A percentile compares a stretch with the other conserved stretches of the same genome.
Conservation (phyloP, 345 rosid species). For the Eucalyptus marginata region DNA sequence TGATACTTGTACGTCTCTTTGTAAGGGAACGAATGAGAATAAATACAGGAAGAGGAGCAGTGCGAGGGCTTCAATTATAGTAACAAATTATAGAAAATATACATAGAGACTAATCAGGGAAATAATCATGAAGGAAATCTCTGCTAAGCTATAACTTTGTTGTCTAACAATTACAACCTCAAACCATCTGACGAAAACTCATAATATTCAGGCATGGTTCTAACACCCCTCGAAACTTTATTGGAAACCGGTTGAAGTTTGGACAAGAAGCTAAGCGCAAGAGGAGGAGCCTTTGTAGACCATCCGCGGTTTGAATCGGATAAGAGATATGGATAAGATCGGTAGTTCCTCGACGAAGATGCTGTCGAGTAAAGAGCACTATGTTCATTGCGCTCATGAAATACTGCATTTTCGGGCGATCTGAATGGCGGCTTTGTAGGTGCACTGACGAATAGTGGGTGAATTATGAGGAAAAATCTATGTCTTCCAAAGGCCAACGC, state of each 20-base stretch:
- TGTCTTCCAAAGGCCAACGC: neutral
- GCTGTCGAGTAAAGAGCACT: neutral
- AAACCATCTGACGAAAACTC: neutral
- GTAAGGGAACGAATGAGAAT: no score
- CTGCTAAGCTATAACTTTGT: no score
- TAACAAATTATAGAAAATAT: no score
- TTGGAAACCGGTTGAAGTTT: neutral
- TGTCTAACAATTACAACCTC: neutral
- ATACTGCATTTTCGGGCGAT: neutral
- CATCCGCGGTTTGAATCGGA: neutral
- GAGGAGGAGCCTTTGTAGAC: neutral
- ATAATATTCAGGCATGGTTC: neutral
- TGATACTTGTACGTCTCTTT: no score
- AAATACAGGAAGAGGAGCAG: no score
- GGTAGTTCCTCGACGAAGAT: neutral
- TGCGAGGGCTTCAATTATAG: no score
- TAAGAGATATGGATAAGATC: neutral
- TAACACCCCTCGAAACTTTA: neutral
- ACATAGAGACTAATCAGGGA: no score
- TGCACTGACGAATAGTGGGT: neutral
- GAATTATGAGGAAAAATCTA: neutral
- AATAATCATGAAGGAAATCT: no score
- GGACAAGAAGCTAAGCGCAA: neutral
- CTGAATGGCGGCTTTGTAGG: neutral
- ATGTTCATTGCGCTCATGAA: neutral